phyloP scores from a whole-genome alignment of 805 yeast species.

The Saccharomycopsis olivae region DNA sequence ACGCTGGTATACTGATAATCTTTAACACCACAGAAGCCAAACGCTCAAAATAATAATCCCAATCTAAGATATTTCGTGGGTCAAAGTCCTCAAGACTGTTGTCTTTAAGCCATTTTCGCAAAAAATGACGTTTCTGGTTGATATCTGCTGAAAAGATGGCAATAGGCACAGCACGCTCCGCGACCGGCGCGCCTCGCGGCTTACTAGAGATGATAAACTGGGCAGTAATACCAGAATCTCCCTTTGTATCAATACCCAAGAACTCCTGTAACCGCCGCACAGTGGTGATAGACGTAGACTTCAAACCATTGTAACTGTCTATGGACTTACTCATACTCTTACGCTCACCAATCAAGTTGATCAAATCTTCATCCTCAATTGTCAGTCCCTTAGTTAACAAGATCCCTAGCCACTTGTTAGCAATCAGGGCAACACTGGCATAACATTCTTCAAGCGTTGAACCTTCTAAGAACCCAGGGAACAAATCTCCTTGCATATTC shows the following conservation, averaged over 20 bases:
- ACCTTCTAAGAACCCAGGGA: conserved; percentile 86
- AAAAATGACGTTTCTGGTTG: conserved; percentile 54
- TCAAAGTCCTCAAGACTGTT: conserved; percentile 69
- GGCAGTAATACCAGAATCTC: conserved; percentile 92
- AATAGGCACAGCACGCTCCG: conserved; percentile 95
- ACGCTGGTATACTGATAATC: conserved; percentile 95
- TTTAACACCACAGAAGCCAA: conserved; percentile 89
- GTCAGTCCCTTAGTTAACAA: conserved; percentile 76
- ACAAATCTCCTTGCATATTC: conserved; percentile 90
- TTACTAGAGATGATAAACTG: conserved; percentile 80
- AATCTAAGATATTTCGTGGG: conserved; percentile 81
- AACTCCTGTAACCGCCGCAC: conserved; percentile 91
- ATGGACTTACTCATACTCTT: conserved; percentile 89
- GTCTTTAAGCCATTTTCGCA: conserved; percentile 83
- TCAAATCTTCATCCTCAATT: conserved; percentile 87
- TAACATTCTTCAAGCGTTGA: conserved; percentile 70
- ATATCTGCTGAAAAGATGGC: conserved; percentile 85
- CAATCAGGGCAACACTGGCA: conserved; percentile 80
- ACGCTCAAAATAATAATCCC: conserved; percentile 88
- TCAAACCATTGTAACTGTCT: conserved; percentile 80
- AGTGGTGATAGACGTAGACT: conserved; percentile 92
- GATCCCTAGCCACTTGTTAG: conserved; percentile 93
- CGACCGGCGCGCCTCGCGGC: conserved; percentile 81
- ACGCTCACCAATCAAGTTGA: conserved; percentile 92
- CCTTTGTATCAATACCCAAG: conserved; percentile 91